Base-by-base conservation (phyloP, 2,329 filamentous ascomycete species). In the Trichophyton mentagrophytes region DNA sequence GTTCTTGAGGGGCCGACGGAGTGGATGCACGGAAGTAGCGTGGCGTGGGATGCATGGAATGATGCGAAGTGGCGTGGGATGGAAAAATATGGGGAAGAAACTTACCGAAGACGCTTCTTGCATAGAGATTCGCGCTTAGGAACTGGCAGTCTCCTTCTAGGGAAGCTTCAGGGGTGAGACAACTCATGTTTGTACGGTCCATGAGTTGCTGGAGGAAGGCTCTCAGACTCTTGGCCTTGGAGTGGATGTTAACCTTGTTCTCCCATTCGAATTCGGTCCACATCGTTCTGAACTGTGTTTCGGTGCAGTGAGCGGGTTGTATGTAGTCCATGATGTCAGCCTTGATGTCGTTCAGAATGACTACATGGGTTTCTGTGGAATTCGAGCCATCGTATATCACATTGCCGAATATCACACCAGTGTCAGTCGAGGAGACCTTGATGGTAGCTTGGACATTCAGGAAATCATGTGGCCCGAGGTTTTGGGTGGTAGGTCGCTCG, bases 221-320 rank as follows among this genome's bases (percentile, higher is more conserved):
- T 57, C 92, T 85, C 63, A 99, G 80, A 30, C 84, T 87, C 79
- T 92, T 95, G 66, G 89, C 90, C 80, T 96, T 97, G 65, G 89
- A 95, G 77, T 96, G 96, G 78, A 99, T 97, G 78, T 99, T 99
- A 75, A 99, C 92, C 83, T 99, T 99, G 79, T 99, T 99, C 80
- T 99, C 93, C 93, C 93, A 99, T 73, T 99, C 93, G 67, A 99
- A 99, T 72, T 99, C 93, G 42, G 93, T 99, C 93, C 93, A 99
- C 93, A 99, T 99, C n/a, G 90, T 95, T 63, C 93, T 85, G 85
- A 99, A 99, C 70, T 97, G 90, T 9, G 92, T 96, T 79, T 99
- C 93, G 3, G 90, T 93, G 80, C 93, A 99, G 15, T 90, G 86
- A 5, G 92, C 92, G 1, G 93, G 93, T 72, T 97, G 92, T 69